Conservation (phyloP, 106 monocot genomes). For the Ottelia alismoides region DNA sequence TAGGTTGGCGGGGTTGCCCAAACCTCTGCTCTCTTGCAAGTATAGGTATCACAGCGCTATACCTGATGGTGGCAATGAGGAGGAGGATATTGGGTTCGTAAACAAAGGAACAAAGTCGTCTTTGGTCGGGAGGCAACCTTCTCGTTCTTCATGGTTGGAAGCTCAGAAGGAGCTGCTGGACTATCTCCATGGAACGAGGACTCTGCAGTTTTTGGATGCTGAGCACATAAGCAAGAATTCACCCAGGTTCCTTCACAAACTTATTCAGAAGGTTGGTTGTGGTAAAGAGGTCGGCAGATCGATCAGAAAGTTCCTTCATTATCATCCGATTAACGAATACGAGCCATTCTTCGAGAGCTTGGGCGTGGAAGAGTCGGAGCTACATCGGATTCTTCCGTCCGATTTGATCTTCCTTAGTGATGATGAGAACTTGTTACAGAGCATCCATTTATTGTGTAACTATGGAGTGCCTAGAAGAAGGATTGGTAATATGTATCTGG, state of each 20-base stretch:
- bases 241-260: conserved; percentile 42
- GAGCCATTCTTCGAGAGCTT: conserved; percentile 89
- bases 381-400: conserved; percentile 34
- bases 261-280: conserved; percentile 30
- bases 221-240: conserved; percentile 79
- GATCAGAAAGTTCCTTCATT: conserved; percentile 41
- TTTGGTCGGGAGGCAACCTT: conserved; percentile 4
- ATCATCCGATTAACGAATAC: conserved; percentile 76
- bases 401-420: conserved; percentile 58
- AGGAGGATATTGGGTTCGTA: too few species aligned
- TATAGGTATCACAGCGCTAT: too few species aligned
- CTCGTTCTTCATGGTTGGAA: conserved; percentile 19
- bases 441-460: conserved; percentile 50
- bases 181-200: conserved; percentile 54
- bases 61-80: too few species aligned
- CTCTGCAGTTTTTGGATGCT: conserved; percentile 46
- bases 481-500: conserved; percentile 74
- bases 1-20: too few species aligned
- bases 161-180: conserved; percentile 67
- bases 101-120: too few species aligned
- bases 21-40: too few species aligned
- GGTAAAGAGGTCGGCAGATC: conserved; percentile 22
- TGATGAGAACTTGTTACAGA: conserved; percentile 33
- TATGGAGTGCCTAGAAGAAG: conserved; percentile 63
- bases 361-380: conserved; percentile 43